phyloP scores from a whole-genome alignment of 352 stramenopile species.

The Pythium dissimile region DNA sequence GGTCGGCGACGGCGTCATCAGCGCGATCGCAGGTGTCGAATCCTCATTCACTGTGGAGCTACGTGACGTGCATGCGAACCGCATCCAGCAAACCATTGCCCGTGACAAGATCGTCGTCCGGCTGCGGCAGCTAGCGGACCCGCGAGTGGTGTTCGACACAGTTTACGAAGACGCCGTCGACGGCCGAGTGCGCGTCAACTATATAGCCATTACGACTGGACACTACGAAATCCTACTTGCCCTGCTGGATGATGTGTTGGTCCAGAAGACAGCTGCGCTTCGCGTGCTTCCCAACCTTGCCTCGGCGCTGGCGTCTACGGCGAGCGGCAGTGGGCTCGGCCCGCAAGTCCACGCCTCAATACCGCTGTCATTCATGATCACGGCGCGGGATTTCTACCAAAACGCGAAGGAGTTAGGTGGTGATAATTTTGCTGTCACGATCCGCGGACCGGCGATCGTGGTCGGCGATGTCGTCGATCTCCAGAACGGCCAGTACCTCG shows the following conservation, averaged over 20 bases:
- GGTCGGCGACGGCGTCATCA: slow-evolving; percentile 2
- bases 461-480: slow-evolving; percentile 15
- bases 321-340: slow-evolving; percentile 9
- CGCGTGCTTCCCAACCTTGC: slow-evolving; percentile 16
- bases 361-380: slow-evolving; percentile 4
- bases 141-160: neutral
- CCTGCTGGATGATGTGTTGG: slow-evolving; percentile 1
- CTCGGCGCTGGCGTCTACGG: slow-evolving; percentile 16
- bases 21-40: neutral
- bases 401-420: slow-evolving; percentile 14
- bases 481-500: slow-evolving; percentile 10
- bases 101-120: slow-evolving; percentile 1
- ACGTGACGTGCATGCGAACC: slow-evolving; percentile 18
- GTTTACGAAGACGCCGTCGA: neutral
- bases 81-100: neutral
- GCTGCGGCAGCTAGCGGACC: slow-evolving; percentile 2
- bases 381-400: slow-evolving; percentile 10
- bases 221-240: slow-evolving; percentile 14
- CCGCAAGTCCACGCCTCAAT: slow-evolving; percentile 8
- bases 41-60: slow-evolving; percentile 15
- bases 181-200: slow-evolving; percentile 3
- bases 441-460: slow-evolving; percentile 8
- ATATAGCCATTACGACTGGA: slow-evolving; percentile 4
- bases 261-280: slow-evolving; percentile 11
- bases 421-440: slow-evolving; percentile 11